A percentile compares a stretch with the other conserved stretches of the same genome.
These are phyloP conservation scores for Cyberlindnera galapagoensis DNA, from an alignment of 805 yeast genomes.

Conservation along the genomic window DNA sequence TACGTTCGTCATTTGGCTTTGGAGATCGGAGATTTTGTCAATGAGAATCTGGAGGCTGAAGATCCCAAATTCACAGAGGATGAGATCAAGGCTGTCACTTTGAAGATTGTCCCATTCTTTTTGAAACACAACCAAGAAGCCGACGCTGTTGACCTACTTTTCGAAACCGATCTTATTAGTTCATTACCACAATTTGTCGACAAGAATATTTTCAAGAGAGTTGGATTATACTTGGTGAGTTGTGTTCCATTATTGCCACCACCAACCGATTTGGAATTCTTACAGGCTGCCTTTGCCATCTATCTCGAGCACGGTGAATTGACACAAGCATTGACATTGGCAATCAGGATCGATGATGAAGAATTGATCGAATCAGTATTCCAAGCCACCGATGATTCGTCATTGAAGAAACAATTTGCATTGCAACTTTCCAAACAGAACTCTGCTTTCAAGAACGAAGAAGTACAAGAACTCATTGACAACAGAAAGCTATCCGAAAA, in stretches of 20 bases:
- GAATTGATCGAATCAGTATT: slow-evolving; percentile 73
- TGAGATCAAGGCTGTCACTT: slow-evolving; percentile 56
- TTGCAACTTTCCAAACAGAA: slow-evolving; percentile 84
- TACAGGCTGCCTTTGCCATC: slow-evolving; percentile 83
- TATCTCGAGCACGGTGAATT: slow-evolving; percentile 73
- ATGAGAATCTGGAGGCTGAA: slow-evolving; percentile 29
- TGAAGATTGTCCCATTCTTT: slow-evolving; percentile 82
- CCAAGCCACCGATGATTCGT: slow-evolving; percentile 66
- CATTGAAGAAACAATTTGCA: slow-evolving; percentile 84
- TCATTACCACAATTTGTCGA: slow-evolving; percentile 80
- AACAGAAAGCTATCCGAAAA: slow-evolving; percentile 75
- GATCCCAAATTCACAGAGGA: slow-evolving; percentile 24
- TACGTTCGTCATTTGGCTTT: slow-evolving; percentile 92
- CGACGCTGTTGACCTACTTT: slow-evolving; percentile 90
- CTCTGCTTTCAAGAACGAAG: slow-evolving; percentile 66
- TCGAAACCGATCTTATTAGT: slow-evolving; percentile 86
- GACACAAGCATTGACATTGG: slow-evolving; percentile 86
- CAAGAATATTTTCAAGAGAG: slow-evolving; percentile 75
- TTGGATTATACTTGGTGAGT: slow-evolving; percentile 88
- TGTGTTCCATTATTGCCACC: slow-evolving; percentile 97
- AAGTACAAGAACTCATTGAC: slow-evolving; percentile 78
- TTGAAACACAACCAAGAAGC: slow-evolving; percentile 96
- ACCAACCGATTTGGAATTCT: slow-evolving; percentile 82
- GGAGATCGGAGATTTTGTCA: slow-evolving; percentile 87
- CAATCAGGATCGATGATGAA: slow-evolving; percentile 83